A percentile compares a stretch with the other conserved stretches of the same genome.
Conservation (phyloP, 2,329 filamentous ascomycete species). For the Cryphonectria carpinicola region DNA sequence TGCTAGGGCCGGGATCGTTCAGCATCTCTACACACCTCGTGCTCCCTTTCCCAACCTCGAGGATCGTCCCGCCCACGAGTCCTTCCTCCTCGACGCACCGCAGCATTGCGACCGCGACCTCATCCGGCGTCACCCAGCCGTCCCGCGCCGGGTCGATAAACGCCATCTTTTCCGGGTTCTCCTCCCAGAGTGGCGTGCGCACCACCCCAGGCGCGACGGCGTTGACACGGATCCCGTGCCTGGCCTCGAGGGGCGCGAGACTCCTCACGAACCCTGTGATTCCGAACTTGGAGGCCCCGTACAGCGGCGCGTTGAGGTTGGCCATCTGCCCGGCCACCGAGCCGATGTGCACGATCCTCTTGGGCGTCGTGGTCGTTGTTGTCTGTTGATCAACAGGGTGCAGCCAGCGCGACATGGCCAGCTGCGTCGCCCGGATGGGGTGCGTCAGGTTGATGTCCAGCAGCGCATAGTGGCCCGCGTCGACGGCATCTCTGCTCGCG, state of each 20-base stretch:
- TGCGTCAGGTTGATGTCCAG: conserved; percentile 48
- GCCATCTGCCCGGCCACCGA: conserved; percentile 44
- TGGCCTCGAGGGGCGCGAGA: conserved; percentile 41
- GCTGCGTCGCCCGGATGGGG: conserved; percentile 45
- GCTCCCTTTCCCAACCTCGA: conserved; percentile 44
- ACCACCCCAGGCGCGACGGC: conserved; percentile 51
- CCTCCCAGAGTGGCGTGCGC: conserved; percentile 50
- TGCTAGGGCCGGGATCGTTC: conserved; percentile 46
- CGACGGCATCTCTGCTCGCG: conserved; percentile 38
- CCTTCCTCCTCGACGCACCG: conserved; percentile 40
- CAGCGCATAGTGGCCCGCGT: conserved; percentile 39
- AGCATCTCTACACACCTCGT: conserved; percentile 40
- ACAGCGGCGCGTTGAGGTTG: conserved; percentile 42
- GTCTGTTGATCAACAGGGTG: conserved; percentile 29
- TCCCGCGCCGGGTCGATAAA: conserved; percentile 41
- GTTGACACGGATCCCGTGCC: conserved; percentile 43
- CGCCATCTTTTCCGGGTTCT: conserved; percentile 48
- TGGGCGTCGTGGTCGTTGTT: conserved; percentile 35
- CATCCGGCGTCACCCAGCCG: conserved; percentile 46
- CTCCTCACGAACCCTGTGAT: conserved; percentile 47
- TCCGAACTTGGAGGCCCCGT: conserved; percentile 45
- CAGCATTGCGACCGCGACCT: conserved; percentile 51
- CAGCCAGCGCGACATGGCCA: conserved; percentile 45
- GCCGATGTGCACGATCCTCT: conserved; percentile 44
- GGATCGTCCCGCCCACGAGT: conserved; percentile 44